Conservation (phyloP, 805 yeast species). For the Hanseniaspora vineae region DNA sequence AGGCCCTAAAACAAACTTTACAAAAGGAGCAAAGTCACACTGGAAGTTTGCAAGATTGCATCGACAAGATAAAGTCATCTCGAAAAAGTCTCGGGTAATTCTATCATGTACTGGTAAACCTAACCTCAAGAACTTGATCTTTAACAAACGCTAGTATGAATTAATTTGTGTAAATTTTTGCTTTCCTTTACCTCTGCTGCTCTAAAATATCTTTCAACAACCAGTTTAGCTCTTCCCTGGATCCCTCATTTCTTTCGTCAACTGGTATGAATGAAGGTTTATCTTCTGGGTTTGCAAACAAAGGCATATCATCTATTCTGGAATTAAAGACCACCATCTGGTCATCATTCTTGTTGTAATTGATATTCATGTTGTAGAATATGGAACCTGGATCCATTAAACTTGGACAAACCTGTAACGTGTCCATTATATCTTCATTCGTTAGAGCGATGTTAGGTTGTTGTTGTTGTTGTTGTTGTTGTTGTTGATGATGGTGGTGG, state of each 20-base stretch:
- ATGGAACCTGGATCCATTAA: constrained; percentile 59
- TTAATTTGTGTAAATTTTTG: not conserved
- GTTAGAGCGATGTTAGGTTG: constrained; percentile 26
- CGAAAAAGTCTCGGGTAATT: too few species aligned
- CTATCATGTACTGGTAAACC: too few species aligned
- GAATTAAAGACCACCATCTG: constrained; percentile 20
- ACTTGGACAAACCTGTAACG: constrained; percentile 53
- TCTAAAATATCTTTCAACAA: constrained; percentile 50
- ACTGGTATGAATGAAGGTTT: constrained; percentile 22
- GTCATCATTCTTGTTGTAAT: constrained; percentile 47
- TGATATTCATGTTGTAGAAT: constrained; percentile 33
- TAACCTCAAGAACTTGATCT: not conserved
- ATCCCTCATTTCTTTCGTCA: constrained; percentile 34
- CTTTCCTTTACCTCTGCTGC: constrained; percentile 14
- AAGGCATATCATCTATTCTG: constrained; percentile 23
- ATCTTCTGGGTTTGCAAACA: constrained; percentile 14
- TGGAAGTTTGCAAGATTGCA: not conserved
- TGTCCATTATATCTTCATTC: constrained; percentile 54
- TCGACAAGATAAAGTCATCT: not conserved
- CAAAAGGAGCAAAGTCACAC: not conserved
- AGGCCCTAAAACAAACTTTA: not conserved
- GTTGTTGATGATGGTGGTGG: too few species aligned
- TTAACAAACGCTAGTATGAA: too few species aligned
- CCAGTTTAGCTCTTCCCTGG: constrained; percentile 61
- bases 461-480: not conserved